Base-by-base conservation (phyloP, 768 basidiomycete species). In the Sporobolomyces phaffii region DNA sequence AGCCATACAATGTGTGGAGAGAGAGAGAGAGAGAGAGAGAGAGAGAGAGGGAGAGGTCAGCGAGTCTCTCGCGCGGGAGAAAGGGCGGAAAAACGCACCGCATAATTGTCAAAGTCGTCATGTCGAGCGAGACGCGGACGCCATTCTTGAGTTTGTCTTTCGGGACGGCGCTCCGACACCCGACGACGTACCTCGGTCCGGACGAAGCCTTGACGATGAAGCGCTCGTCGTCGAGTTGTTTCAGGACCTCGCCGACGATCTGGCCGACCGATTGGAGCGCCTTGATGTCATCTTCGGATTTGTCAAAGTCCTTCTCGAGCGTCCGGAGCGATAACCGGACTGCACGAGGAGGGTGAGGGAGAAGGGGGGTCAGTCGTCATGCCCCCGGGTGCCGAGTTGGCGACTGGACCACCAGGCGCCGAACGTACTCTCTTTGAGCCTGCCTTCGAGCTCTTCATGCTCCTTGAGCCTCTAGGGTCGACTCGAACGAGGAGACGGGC, bases 31-130 rank as follows among this genome's bases (percentile, higher is more conserved):
- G 34, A 5, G 10, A 29, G 28, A 0, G 5, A 31, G n/a, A 20
- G 13, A 6, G 26, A 26, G 34, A 45, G 40, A 29, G 18, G 9
- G 3, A 18, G 22, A 43, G 36, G 29, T 17, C 38, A 17, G 10
- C 38, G 38, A 17, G 38, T 38, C 38, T 38, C 38, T 38, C 10
- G 17, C 9, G 9, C 38, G 38, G 9, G 38, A 38, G 31, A 33
- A 9, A 17, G 8, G 38, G 43, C 24, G 5, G 34, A 26, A 13
- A 28, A 13, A 43, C 60, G 10, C 24, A 73, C 65, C 96, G 89
- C 92, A 99, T 98, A 76, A 99, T 91, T 9, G 96, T 99, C 36
- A 98, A 81, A 3, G 96, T 98, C 5, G 96, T 99, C 96, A 99
- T 98, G 78, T 99, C 96, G 36, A 99, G 85, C 61, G 92, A 93